phyloP scores from a whole-genome alignment of 2,329 filamentous ascomycete genomes.

The Phoma sp. region DNA sequence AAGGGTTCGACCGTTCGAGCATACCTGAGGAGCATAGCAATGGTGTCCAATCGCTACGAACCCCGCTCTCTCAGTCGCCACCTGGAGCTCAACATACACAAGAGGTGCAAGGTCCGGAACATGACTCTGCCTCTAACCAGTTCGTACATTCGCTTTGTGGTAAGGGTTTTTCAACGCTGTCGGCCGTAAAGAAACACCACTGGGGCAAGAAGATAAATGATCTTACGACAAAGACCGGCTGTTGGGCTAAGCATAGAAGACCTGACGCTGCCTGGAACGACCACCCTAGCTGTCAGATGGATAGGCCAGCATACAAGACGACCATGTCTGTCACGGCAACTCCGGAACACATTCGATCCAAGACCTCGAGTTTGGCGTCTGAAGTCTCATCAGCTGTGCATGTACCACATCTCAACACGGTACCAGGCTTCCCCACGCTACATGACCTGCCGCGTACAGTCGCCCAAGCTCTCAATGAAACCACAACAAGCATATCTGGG shows the following conservation, averaged over 20 bases:
- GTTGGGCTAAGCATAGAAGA: slow-evolving; percentile 41
- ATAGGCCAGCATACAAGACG: not conserved
- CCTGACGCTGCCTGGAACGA: slow-evolving; percentile 40
- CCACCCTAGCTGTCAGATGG: slow-evolving; percentile 36
- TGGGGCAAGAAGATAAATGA: slow-evolving; percentile 36
- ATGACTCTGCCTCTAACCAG: not conserved
- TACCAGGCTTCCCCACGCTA: slow-evolving; percentile 22
- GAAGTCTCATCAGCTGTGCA: not conserved
- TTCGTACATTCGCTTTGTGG: slow-evolving; percentile 42
- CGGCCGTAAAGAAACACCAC: slow-evolving; percentile 43
- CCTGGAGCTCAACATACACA: not conserved
- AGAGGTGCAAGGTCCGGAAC: not conserved
- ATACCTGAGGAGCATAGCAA: not conserved
- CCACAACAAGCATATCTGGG: not conserved
- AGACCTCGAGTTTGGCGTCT: not conserved
- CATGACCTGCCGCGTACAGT: slow-evolving; percentile 20
- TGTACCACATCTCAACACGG: not conserved
- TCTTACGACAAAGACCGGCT: slow-evolving; percentile 35
- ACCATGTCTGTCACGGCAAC: not conserved
- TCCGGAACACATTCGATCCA: not conserved
- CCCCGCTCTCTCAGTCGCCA: not conserved
- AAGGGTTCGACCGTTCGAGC: not conserved
- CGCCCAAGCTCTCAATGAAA: slow-evolving; percentile 5
- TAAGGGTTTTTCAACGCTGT: slow-evolving; percentile 29
- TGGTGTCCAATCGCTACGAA: too few species aligned